Base-by-base conservation (phyloP, 352 stramenopile species). In the Globisporangium nodosum region DNA sequence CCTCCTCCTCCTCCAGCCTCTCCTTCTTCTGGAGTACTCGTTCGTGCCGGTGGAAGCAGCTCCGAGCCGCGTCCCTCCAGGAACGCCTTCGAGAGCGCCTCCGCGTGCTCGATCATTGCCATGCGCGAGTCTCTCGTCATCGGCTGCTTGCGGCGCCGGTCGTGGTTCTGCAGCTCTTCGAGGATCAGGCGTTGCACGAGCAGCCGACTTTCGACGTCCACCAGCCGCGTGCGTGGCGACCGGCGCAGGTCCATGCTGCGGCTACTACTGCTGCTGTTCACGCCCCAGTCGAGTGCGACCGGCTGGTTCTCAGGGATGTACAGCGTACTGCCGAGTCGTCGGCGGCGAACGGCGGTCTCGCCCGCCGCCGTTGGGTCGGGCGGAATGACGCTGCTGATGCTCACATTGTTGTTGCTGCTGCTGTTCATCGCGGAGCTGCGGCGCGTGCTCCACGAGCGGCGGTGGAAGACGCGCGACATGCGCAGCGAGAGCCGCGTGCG, bases 291-390 rank as follows among this genome's bases (percentile, higher is more conserved):
- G 24, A 64, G 43, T 6, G 30, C 27, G 8, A 56, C 54, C 1
- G 60, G 60, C 20, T 66, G 30, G 31, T 61, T 66, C 49, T 66
- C 60, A 5, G 60, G 60, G 16, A 64, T 59, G 45, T 31, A 30
- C 15, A 64, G 20, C 45, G 18, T 51, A 31, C n/a, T 39, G 33
- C n/a, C 18, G 54, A 16, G 53, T 15, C 46, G 42, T 3, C 37
- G 53, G 31, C 4, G 24, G 50, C 33, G 35, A 12, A 20, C 20
- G 31, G 24, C 20, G 48, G 48, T 20, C n/a, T 51, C 16, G 46
- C 15, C 3, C 9, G 33, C 33, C 9, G 33, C 33, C 33, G 33
- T 37, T 37, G 33, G 33, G 1, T 37, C 33, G 33, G 9, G 33
- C 33, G 9, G 42, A 5, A 8, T 47, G 55, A 39, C 27, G 55